Evolutionary conservation across 2,329 filamentous ascomycete genomes (phyloP), one percentile per base, ranked within the genome.

Genomic region (Penicillium sp.): DNA sequence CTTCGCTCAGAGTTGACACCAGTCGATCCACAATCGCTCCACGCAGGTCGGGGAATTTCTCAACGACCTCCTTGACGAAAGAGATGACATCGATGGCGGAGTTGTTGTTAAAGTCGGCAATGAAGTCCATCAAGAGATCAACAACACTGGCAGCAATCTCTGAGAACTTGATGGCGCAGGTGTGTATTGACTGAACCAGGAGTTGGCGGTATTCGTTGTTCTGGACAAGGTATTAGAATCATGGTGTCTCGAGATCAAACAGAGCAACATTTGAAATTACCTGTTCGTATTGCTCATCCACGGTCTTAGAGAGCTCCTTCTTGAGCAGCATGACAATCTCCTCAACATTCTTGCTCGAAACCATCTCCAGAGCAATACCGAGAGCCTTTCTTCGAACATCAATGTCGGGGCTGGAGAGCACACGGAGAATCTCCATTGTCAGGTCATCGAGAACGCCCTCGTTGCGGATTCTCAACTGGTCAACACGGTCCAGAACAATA

Each of bases 261-360:
- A 5, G 20, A n/a, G 23, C 20, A 17, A n/a, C n/a, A n/a, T n/a
- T n/a, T n/a, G 23, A 51, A 13, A 49, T 37, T 69, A 80, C 78
- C 78, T 97, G 97, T 79, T 99, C 94, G 76, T 97, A 97, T 73
- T 97, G 92, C 73, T 97, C 92, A 67, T 99, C 92, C 36, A 97
- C 91, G 0, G 94, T 99, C 82, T 97, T 99, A 57, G 91, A 87
- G 23, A 99, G 84, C 70, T 99, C 94, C 74, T 99, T 99, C 80
- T 99, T 99, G 54, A 99, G 80, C 1, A 99, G 81, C 66, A 97
- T 84, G 18, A 99, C 90, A 12, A 99, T 94, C 68, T 99, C 94
- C 70, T 97, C 94, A 6, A 99, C 92, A 60, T 99, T 99, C 78
- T 96, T 96, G 83, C 92, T 97, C 0, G 93, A 94, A 4, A 99